Base-by-base conservation (phyloP, 345 rosid species). In the Brassica cretica region DNA sequence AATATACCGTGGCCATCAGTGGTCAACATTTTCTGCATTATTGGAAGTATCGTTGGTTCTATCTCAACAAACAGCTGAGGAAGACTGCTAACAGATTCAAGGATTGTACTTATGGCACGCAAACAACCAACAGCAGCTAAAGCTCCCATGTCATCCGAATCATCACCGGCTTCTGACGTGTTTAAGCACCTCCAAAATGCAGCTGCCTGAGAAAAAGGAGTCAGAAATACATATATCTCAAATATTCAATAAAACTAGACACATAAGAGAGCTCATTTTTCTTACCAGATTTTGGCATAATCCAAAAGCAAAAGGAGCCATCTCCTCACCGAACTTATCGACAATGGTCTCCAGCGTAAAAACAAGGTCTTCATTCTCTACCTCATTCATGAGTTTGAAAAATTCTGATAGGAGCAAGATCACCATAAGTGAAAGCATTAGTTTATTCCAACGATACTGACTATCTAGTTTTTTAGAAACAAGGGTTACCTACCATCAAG, bases 321-420 rank as follows among this genome's bases (percentile, higher is more conserved):
- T 53, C 60, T 53, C 60, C 16, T 53, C 60, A 16, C 60, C 60
- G 60, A 53, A 53, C 60, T 53, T 53, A 53, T 53, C 60, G 10
- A 53, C 60, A 53, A 53, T 53, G 60, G 60, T 53, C 60, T 53
- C 60, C 24, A 53, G 2, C 60, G 60, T 53, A 53, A 16, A 53
- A 53, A 53, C 60, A 15, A 53, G 60, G 60, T 53, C 60, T 16
- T 53, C 60, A 2, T 53, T 53, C 60, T 51, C 58, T 51, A 51
- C 6, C 53, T 93, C 98, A 84, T 93, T 89, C 97, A 93, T 93
- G 58, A 93, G 94, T 79, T 88, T 93, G 82, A 93, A 93, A 81
- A 93, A 88, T 83, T 93, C 98, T 93, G 86, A 79, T 76, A 19
- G 24, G 44, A 60, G 70, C 74, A 76, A 30, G 4, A 58, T 21